Base-by-base conservation (phyloP, 345 rosid genomes). In the Eucalyptus victrix region DNA sequence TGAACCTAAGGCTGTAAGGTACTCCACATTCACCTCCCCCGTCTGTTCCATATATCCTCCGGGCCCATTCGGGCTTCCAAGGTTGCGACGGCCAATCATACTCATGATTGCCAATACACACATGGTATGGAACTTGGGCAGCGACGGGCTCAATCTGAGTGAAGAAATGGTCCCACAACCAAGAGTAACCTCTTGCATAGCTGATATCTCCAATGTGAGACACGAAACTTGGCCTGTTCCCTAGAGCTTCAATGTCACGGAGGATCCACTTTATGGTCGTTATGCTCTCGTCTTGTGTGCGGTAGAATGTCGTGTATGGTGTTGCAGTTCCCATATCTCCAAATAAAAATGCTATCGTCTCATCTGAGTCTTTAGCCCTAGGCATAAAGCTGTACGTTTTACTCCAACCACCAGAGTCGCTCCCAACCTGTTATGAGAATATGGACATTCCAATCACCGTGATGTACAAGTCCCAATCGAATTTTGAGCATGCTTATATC, bases 21-120 rank as follows among this genome's bases (percentile, higher is more conserved):
- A 97, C 97, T 30, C 99, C 99, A 88, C 98, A 96, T 90, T 96
- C 99, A 72, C 99, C 99, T 18, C 99, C 99, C 80, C 99, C 98
- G 85, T 97, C 99, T 53, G 93, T 96, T 47, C 96, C 95, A 86
- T 95, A 97, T 47, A 92, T 47, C 10, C 90, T 49, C 37, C 88
- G 40, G 62, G 98, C 89, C 98, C 99, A 97, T 2, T 96, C 95
- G 34, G 99, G 99, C 90, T 88, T 95, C 99, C 99, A 97, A 4
- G 99, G 99, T 93, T 97, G 99, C 7, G 89, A 91, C 19, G 97
- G 99, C 99, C 99, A 97, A 90, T 97, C 96, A 72, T 96, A 97
- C 89, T 97, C 99, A 69, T 96, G 99, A 90, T 96, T 97, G 87
- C 99, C 99, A 65, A 97, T 97, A 89, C 99, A 97, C 1, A 97